Percentiles rank a stretch among this genome's conserved stretches.
Evolutionary conservation across 176 grass and related monocot species (phyloP).

Genomic region (Oryza longistaminata): DNA sequence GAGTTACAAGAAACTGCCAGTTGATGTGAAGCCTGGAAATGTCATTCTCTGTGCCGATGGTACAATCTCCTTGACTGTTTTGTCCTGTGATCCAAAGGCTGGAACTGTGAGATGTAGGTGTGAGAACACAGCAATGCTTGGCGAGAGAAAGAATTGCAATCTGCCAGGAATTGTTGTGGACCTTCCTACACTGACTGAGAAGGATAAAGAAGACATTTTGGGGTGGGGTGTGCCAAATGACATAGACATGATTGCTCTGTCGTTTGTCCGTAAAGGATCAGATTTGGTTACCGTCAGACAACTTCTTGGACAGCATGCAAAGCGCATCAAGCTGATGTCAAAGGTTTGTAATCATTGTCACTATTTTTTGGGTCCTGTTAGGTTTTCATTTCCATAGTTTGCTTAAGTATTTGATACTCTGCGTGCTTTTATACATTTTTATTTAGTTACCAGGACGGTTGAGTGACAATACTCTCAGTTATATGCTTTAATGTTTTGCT

Average conservation of each 20-base stretch:
- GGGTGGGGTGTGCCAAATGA: conserved; percentile 86
- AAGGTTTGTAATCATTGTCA: conserved; percentile 57
- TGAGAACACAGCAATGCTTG: conserved; percentile 81
- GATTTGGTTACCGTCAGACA: conserved; percentile 79
- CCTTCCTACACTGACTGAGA: conserved; percentile 83
- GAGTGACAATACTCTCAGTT: not conserved
- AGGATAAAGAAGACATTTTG: conserved; percentile 89
- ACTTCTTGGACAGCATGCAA: conserved; percentile 74
- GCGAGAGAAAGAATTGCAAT: conserved; percentile 96
- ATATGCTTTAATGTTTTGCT: not conserved
- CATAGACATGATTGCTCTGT: conserved; percentile 90
- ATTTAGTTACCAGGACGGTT: not conserved
- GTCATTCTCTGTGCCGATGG: conserved; percentile 85
- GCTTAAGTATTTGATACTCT: not conserved
- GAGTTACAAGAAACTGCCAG: conserved; percentile 96
- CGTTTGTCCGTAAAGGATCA: conserved; percentile 90
- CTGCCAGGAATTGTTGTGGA: conserved; percentile 88
- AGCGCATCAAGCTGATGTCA: conserved; percentile 90
- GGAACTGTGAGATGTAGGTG: conserved; percentile 88
- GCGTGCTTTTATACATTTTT: too few relatives aligned
- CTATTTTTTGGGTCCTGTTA: not conserved
- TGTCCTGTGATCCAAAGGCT: conserved; percentile 75
- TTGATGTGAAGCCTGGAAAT: conserved; percentile 85
- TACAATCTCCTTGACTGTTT: conserved; percentile 74
- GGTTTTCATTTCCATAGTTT: not conserved